phyloP scores from a whole-genome alignment of 176 grass and related monocot genomes.

The Bolboschoenus planiculmis region DNA sequence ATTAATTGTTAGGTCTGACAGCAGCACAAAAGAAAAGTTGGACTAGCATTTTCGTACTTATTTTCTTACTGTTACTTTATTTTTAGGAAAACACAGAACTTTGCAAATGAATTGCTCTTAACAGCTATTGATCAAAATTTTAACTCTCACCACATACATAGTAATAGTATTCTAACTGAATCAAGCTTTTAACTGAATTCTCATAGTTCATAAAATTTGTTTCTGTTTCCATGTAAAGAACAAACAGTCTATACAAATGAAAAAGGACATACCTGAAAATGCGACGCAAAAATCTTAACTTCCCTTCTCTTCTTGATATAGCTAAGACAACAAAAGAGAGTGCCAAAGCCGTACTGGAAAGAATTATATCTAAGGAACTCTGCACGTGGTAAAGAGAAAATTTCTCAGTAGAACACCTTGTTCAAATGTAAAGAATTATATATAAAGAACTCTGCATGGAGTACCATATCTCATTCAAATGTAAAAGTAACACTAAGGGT shows the following conservation, averaged over 20 bases:
- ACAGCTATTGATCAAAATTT: not conserved
- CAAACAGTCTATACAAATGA: not conserved
- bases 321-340: slow-evolving; percentile 38
- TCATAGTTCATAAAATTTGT: not conserved
- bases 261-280: slow-evolving; percentile 38
- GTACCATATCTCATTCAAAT: not conserved
- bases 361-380: slow-evolving; percentile 77
- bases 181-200: not conserved
- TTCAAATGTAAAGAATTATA: slow-evolving; percentile 23
- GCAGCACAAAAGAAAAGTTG: not conserved
- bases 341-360: slow-evolving; percentile 44
- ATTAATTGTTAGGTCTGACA: not conserved
- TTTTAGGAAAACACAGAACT: slow-evolving; percentile 2
- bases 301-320: slow-evolving; percentile 42
- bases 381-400: slow-evolving; percentile 22
- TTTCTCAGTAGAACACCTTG: not conserved
- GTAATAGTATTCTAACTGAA: not conserved
- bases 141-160: not conserved
- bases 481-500: slow-evolving; percentile 19
- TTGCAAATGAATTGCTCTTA: not conserved
- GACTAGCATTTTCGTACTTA: not conserved
- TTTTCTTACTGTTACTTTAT: not conserved
- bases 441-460: slow-evolving; percentile 66
- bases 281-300: slow-evolving; percentile 25
- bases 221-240: not conserved